A percentile compares a stretch with the other conserved stretches of the same genome.
Conservation (phyloP, 1,284 basidiomycete species). For the Coniferiporia sulphurascens region DNA sequence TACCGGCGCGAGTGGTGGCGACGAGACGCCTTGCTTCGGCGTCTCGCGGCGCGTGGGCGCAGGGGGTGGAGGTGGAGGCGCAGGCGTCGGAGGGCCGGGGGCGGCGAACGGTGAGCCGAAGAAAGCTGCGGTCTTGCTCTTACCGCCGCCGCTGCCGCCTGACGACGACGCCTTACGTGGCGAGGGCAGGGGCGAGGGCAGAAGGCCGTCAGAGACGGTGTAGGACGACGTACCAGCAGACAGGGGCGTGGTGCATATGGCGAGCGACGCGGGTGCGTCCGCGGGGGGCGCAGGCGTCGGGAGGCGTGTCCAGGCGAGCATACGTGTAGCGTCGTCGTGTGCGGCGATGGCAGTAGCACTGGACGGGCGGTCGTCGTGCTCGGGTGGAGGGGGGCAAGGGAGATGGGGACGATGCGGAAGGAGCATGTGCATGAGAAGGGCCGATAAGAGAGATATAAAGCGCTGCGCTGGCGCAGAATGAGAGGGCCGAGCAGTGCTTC, state of each 20-base stretch:
- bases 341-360: neutral
- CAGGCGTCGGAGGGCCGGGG: slow-evolving; percentile 26
- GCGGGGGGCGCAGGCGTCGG: slow-evolving; percentile 11
- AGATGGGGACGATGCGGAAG: neutral
- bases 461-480: neutral
- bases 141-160: neutral
- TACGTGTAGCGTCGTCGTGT: slow-evolving; percentile 5
- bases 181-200: slow-evolving; percentile 15
- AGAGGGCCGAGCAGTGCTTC: neutral
- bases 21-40: neutral
- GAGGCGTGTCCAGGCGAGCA: slow-evolving; percentile 17
- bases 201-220: slow-evolving; percentile 3
- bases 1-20: slow-evolving; percentile 6
- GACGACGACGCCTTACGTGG: slow-evolving; percentile 3
- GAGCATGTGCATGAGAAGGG: neutral
- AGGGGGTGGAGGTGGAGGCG: slow-evolving; percentile 24
- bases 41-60: slow-evolving; percentile 13
- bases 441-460: neutral
- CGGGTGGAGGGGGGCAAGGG: neutral
- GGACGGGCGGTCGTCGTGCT: neutral
- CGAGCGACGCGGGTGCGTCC: neutral
- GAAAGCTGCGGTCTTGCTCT: slow-evolving; percentile 24
- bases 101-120: slow-evolving; percentile 36
- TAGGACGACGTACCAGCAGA: neutral
- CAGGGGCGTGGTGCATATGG: neutral